Base-by-base conservation (phyloP, 2,329 filamentous ascomycete genomes). In the Arthrobotrys sinensis region DNA sequence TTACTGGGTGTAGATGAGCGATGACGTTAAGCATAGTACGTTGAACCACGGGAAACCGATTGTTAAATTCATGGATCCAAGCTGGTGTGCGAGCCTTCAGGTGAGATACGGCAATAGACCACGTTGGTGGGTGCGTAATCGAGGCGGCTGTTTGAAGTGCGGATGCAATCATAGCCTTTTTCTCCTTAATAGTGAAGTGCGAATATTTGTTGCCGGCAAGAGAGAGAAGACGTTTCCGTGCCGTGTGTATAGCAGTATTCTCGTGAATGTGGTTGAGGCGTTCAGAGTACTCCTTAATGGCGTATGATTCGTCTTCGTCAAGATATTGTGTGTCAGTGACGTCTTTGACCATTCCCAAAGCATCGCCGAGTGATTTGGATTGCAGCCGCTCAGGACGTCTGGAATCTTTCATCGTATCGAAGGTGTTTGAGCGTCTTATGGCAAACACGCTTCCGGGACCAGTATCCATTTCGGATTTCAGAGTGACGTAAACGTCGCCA, bases 1-100 rank as follows among this genome's bases (percentile, higher is more conserved):
- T 83, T 60, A 88, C 85, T 0, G 87, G 86, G 76, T 89, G 87
- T 72, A 88, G 88, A 79, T 88, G 88, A 76, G 85, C 86, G 3
- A 89, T 81, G 0, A 86, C 85, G 24, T 84, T 85, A 0, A 89
- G 84, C 4, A 88, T 84, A 0, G 87, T 78, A 8, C 75, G 75
- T 36, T 72, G 75, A 10, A 67, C 24, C 2, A 78, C 38, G 0
- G 75, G 75, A 43, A 78, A 78, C 3, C 75, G 62, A 38, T 78
- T 78, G 62, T 78, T 78, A 28, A 78, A 78, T 68, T 78, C 67
- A 40, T 78, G 75, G 36, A 78, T 46, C 67, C 67, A 78, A 7
- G 67, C 11, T 14, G 75, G 75, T 10, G 67, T 78, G 34, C 63
- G 57, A 38, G 75, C 67, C 38, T 68, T 72, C 16, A 78, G 36